A percentile compares a stretch with the other conserved stretches of the same genome.
Evolutionary conservation across 805 yeast genomes (phyloP).

Genomic region (Naumovozyma baii): DNA sequence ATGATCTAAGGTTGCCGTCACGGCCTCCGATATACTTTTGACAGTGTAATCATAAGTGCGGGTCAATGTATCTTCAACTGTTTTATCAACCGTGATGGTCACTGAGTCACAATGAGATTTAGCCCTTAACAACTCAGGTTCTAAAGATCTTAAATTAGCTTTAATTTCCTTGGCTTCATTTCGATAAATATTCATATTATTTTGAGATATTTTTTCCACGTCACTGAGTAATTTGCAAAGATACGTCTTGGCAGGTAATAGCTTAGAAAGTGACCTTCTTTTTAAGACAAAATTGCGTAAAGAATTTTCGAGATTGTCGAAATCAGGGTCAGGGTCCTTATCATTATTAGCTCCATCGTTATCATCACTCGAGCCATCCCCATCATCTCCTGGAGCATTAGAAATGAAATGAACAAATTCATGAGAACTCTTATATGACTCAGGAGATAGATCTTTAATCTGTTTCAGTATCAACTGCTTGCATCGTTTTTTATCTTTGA

Average conservation of each 20-base stretch:
- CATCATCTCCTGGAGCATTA: conserved; percentile 41
- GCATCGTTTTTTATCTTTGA: conserved; percentile 73
- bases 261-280: conserved; percentile 78
- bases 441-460: conserved; percentile 77
- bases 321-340: conserved; percentile 45
- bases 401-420: conserved; percentile 92
- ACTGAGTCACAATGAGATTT: conserved; percentile 44
- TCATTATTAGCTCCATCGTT: conserved; percentile 25
- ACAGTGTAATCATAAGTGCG: conserved; percentile 55
- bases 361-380: conserved; percentile 31
- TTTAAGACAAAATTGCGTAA: conserved; percentile 79
- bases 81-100: conserved; percentile 47
- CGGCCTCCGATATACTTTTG: conserved; percentile 39
- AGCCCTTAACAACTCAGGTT: conserved; percentile 54
- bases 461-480: conserved; percentile 70
- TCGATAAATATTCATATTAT: conserved; percentile 49
- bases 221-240: conserved; percentile 62
- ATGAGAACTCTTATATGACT: conserved; percentile 75
- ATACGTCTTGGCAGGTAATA: conserved; percentile 89
- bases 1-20: conserved; percentile 32
- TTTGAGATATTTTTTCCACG: conserved; percentile 45
- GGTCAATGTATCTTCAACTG: conserved; percentile 52
- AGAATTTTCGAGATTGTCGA: conserved; percentile 77
- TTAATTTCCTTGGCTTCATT: conserved; percentile 40
- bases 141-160: conserved; percentile 44